phyloP scores from a whole-genome alignment of 345 rosid species.

The Psidium friedrichsthalianum region DNA sequence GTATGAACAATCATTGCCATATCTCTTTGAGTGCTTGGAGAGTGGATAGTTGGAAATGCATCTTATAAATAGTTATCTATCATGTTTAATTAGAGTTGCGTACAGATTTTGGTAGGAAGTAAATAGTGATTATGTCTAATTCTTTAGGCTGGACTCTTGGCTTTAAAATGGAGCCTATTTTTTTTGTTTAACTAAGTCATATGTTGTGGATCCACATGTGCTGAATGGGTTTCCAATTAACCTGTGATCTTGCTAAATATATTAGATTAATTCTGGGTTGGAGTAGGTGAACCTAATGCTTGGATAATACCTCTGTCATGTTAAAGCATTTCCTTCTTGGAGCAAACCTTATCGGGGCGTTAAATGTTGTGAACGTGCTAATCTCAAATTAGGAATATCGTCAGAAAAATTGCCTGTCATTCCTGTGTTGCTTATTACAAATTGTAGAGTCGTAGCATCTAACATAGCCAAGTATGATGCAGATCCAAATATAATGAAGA shows the following conservation, averaged over 20 bases:
- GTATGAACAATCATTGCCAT: background rate
- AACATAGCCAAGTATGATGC: background rate
- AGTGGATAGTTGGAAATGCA: background rate
- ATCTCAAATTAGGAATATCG: background rate
- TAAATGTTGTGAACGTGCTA: background rate
- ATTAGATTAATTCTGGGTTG: background rate
- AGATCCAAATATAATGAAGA: constrained; percentile 93
- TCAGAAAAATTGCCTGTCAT: background rate
- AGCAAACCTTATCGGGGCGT: background rate
- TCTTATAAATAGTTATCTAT: background rate
- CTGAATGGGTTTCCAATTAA: background rate
- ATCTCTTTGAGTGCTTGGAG: background rate
- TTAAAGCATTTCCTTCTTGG: background rate
- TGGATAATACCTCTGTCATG: background rate
- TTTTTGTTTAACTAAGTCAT: background rate
- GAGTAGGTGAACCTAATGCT: background rate
- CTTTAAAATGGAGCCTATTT: background rate
- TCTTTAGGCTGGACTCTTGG: background rate
- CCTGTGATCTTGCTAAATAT: background rate
- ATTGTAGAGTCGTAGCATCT: background rate
- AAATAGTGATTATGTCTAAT: background rate
- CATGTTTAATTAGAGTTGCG: background rate
- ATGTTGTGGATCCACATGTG: background rate
- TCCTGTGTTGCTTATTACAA: background rate
- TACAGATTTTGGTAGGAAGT: background rate